Conservation (phyloP, 371 early-diverging fungal species). For the Rhizomucor pusillus region DNA sequence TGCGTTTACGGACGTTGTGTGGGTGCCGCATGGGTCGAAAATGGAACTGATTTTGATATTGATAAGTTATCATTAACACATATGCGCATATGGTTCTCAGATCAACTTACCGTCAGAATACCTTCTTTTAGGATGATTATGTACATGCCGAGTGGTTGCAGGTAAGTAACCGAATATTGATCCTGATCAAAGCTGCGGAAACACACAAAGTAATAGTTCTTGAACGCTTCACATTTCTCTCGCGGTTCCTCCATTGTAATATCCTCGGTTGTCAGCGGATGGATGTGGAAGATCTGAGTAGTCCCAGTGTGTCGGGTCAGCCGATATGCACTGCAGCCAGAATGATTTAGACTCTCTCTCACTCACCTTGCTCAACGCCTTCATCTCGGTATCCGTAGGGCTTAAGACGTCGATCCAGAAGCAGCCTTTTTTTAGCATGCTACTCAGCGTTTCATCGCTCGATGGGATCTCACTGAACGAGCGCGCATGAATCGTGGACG, state of each 20-base stretch:
- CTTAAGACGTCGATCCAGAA: conserved; percentile 85
- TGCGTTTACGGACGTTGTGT: conserved; percentile 71
- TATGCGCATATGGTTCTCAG: background rate
- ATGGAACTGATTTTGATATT: conserved; percentile 55
- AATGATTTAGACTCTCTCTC: too few species aligned
- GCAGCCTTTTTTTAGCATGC: conserved; percentile 51
- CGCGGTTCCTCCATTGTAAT: conserved; percentile 87
- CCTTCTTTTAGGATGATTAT: conserved; percentile 82
- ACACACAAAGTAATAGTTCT: conserved; percentile 88
- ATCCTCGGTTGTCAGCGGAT: conserved; percentile 91
- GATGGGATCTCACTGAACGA: conserved; percentile 39
- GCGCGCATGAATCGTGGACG: conserved; percentile 43
- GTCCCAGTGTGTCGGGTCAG: background rate
- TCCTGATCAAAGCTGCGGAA: conserved; percentile 77
- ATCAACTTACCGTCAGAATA: conserved; percentile 68
- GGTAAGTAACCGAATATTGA: conserved; percentile 59
- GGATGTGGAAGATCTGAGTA: conserved; percentile 66
- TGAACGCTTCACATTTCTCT: conserved; percentile 91
- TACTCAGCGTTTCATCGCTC: conserved; percentile 21
- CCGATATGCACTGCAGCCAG: background rate
- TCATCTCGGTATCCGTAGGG: conserved; percentile 79
- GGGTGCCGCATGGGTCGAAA: conserved; percentile 69
- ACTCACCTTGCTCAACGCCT: conserved; percentile 51
- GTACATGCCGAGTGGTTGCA: conserved; percentile 80
- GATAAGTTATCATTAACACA: too few species aligned